Base-by-base conservation (phyloP, 208 protist species). In the Wallacemonas rigidus region DNA sequence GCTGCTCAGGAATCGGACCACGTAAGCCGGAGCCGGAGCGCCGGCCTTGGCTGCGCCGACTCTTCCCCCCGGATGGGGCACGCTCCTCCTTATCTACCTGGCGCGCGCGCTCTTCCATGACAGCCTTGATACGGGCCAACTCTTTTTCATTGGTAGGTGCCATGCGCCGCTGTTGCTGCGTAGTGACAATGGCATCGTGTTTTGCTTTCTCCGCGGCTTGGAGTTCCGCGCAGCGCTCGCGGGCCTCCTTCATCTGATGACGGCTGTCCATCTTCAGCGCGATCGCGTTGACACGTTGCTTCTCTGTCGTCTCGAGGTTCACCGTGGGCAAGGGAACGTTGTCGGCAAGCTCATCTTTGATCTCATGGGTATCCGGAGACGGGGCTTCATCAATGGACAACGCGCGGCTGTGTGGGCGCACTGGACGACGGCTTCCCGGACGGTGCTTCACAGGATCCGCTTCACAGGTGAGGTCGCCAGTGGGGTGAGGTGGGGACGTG, bases 1-100 rank as follows among this genome's bases (percentile, higher is more conserved):
- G 87, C 74, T 92, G 87, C 67, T 88, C 82, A 3, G 87, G 85
- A 47, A 92, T 90, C 0, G 64, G 77, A 38, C 80, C 83, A 35
- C 85, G 79, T 54, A 90, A 69, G 12, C 36, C 53, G 35, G 87
- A 86, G 35, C 9, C 53, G 35, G 76, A 74, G 40, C 83, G 78
- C 15, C 53, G 53, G 55, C 79, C 82, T 3, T 9, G 5, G n/a
- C 76, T 84, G 44, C 77, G 76, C 40, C 82, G 84, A 36, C 79
- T 81, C 56, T 69, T 74, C 6, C 72, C 77, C 9, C 81, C 76
- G 0, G 83, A 89, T 0, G 17, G 51, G 14, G 50, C 65, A 47
- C 83, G 76, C 60, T 78, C 72, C 14, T 57, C 53, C 51, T 55
- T 72, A 56, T 77, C 57, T 4, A 74, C 57, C 54, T 74, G 47